Evolutionary conservation across 257 asterid species (phyloP).

Genomic region (Plectranthus barbatus): DNA sequence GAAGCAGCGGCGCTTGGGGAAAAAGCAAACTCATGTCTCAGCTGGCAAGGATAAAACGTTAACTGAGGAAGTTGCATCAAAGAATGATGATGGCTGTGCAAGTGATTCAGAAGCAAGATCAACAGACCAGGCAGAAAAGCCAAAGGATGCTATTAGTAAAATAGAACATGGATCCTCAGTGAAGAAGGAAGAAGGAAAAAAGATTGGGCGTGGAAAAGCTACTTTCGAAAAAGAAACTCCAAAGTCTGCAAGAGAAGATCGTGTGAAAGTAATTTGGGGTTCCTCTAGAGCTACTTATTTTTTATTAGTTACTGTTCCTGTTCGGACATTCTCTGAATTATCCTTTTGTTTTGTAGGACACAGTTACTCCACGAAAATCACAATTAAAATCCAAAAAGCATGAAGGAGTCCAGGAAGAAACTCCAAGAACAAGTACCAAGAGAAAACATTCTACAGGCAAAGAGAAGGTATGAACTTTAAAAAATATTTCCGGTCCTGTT

Average conservation of each 20-base stretch:
- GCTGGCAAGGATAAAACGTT: slow-evolving; percentile 28
- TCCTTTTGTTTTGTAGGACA: slow-evolving; percentile 24
- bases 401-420: slow-evolving; percentile 45
- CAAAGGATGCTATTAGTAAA: slow-evolving; percentile 23
- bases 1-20: slow-evolving; percentile 15
- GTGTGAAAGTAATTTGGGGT: slow-evolving; percentile 32
- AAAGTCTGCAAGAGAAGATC: slow-evolving; percentile 38
- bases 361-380: slow-evolving; percentile 36
- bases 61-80: slow-evolving; percentile 29
- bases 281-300: background rate
- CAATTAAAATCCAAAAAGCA: slow-evolving; percentile 39
- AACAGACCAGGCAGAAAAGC: slow-evolving; percentile 23
- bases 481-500: background rate
- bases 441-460: slow-evolving; percentile 54
- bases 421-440: slow-evolving; percentile 41
- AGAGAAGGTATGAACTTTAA: slow-evolving; percentile 37
- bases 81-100: slow-evolving; percentile 32
- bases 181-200: slow-evolving; percentile 36
- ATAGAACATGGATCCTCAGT: slow-evolving; percentile 29
- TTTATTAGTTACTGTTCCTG: slow-evolving; percentile 9
- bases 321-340: background rate
- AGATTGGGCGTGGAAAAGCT: slow-evolving; percentile 46
- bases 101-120: slow-evolving; percentile 45
- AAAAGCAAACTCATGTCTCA: slow-evolving; percentile 20
- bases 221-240: slow-evolving; percentile 28